Conservation (phyloP, 2,329 filamentous ascomycete genomes). For the Colletotrichum cordylinicola region DNA sequence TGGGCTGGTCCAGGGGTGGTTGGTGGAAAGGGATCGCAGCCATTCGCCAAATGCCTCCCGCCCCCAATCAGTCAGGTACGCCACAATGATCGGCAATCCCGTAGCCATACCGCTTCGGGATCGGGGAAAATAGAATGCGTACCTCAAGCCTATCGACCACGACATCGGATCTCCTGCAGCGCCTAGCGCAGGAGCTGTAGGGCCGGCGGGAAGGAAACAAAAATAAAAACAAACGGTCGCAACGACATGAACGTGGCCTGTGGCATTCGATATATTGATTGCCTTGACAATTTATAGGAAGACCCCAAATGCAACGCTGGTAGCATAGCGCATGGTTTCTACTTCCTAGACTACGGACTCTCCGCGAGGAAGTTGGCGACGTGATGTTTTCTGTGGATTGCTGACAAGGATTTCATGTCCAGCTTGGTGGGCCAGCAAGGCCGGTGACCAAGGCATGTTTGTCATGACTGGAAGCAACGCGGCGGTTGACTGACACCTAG, state of each 20-base stretch:
- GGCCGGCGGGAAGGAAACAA: background rate
- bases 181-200: background rate
- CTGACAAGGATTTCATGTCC: background rate
- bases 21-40: background rate
- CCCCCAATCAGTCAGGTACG: constrained; percentile 23
- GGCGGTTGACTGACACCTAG: background rate
- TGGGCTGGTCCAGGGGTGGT: background rate
- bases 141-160: background rate
- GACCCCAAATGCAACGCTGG: background rate
- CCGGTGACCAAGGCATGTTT: background rate
- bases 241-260: background rate
- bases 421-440: background rate
- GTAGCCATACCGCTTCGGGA: constrained; percentile 19
- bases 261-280: background rate
- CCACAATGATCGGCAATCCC: constrained; percentile 24
- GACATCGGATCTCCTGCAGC: background rate
- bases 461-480: background rate
- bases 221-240: background rate
- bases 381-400: background rate
- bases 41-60: background rate
- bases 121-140: constrained; percentile 8
- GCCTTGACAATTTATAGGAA: background rate
- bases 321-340: background rate
- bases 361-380: background rate
- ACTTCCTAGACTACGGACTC: background rate